phyloP scores from a whole-genome alignment of 2,329 filamentous ascomycete genomes.

The Paracoccidioides brasiliensis region DNA sequence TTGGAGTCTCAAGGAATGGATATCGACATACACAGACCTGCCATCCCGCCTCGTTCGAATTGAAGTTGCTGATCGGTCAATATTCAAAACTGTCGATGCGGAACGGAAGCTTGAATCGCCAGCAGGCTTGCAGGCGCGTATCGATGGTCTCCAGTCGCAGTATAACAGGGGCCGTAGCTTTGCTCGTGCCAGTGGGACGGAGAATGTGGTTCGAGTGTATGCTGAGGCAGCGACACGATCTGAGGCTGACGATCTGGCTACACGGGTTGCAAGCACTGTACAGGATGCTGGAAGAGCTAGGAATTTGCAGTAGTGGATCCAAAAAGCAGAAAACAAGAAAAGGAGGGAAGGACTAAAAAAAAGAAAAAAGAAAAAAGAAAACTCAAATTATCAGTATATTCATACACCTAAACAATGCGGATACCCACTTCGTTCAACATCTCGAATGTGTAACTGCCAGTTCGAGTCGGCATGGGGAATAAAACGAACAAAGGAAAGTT shows the following conservation, averaged over 20 bases:
- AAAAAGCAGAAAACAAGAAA: background rate
- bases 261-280: conserved; percentile 65
- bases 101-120: conserved; percentile 78
- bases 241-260: conserved; percentile 82
- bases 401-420: background rate
- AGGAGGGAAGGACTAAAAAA: background rate
- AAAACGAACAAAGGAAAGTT: background rate
- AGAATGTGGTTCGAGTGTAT: conserved; percentile 92
- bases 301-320: background rate
- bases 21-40: conserved; percentile 81
- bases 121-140: conserved; percentile 64
- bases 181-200: conserved; percentile 83
- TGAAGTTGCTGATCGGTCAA: conserved; percentile 72
- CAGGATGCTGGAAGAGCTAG: conserved; percentile 38
- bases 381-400: background rate
- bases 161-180: conserved; percentile 84
- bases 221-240: conserved; percentile 81
- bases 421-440: background rate
- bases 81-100: conserved; percentile 84
- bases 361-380: background rate
- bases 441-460: background rate
- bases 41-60: conserved; percentile 92
- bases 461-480: background rate
- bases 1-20: conserved; percentile 85
- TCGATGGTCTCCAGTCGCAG: conserved; percentile 77